Conservation (phyloP, 352 stramenopile species). For the Phytophthora nicotianae region DNA sequence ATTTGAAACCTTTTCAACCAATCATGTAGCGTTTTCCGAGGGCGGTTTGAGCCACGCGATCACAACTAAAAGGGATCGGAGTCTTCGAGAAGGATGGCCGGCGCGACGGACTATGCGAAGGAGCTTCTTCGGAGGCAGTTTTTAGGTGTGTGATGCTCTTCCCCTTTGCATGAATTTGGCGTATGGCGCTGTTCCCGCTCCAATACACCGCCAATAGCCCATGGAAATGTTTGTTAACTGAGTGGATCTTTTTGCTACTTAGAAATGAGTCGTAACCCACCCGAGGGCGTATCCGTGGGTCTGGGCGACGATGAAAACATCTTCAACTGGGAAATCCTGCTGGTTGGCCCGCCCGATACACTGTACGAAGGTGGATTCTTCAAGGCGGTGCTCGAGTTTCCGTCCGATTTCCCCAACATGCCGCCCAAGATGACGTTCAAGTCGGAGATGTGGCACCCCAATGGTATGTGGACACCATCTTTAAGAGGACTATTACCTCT, state of each 20-base stretch:
- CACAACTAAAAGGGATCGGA: slow-evolving; percentile 30
- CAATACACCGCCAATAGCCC: neutral
- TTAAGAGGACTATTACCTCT: neutral
- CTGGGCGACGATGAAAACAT: slow-evolving; percentile 98
- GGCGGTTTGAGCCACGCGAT: slow-evolving; percentile 15
- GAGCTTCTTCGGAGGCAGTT: slow-evolving; percentile 85
- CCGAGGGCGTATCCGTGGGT: slow-evolving; percentile 98
- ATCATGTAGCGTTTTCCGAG: slow-evolving; percentile 5
- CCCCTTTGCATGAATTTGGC: neutral
- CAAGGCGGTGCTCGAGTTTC: slow-evolving; percentile 97
- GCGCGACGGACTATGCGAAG: slow-evolving; percentile 71
- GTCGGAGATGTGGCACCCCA: slow-evolving; percentile 99
- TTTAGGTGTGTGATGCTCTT: slow-evolving; percentile 50
- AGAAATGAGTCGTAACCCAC: slow-evolving; percentile 99
- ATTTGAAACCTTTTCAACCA: slow-evolving; percentile 10
- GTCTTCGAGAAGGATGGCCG: slow-evolving; percentile 40
- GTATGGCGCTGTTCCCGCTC: slow-evolving; percentile 1
- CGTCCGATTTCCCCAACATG: slow-evolving; percentile 98
- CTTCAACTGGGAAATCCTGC: slow-evolving; percentile 99
- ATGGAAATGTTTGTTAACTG: slow-evolving; percentile 4
- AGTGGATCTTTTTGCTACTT: slow-evolving; percentile 29
- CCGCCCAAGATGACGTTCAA: slow-evolving; percentile 98
- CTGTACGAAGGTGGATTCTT: slow-evolving; percentile 99
- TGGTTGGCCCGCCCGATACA: slow-evolving; percentile 95
- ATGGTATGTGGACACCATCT: slow-evolving; percentile 67